These are phyloP conservation scores for Rosellinia necatrix DNA, from an alignment of 2,329 filamentous ascomycete species.

Conservation along the genomic window DNA sequence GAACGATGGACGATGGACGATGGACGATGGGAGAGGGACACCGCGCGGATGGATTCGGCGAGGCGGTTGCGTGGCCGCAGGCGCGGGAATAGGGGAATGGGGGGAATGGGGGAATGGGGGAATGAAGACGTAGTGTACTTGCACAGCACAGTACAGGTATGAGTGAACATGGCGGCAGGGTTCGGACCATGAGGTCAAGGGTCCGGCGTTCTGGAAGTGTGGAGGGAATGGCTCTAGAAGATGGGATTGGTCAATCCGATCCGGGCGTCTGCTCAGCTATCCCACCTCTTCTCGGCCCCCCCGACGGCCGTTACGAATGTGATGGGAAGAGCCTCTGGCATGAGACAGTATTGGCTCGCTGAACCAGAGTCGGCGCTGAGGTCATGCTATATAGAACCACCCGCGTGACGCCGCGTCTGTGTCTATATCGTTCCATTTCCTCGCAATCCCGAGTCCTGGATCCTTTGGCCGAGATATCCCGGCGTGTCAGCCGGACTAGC, in stretches of 20 bases:
- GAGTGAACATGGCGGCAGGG: constrained; percentile 3
- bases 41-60: no score
- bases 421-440: constrained; percentile 1
- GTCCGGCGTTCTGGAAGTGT: constrained; percentile 4
- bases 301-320: constrained; percentile 5
- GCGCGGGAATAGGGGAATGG: neutral
- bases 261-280: constrained; percentile 29
- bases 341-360: constrained; percentile 5
- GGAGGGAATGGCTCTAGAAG: constrained; percentile 17
- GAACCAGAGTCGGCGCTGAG: constrained; percentile 1
- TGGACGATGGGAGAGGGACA: no score
- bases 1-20: no score
- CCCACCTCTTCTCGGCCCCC: neutral
- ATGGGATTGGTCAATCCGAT: constrained; percentile 33
- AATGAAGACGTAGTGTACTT: neutral
- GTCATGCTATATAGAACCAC: constrained; percentile 7
- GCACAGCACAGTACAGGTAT: neutral
- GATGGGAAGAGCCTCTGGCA: constrained; percentile 9
- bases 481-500: constrained; percentile 5
- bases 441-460: constrained; percentile 4
- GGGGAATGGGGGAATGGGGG: neutral
- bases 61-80: no score
- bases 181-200: constrained; percentile 10
- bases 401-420: constrained; percentile 14
- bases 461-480: constrained; percentile 3